Evolutionary conservation across 768 basidiomycete species (phyloP).

Genomic region (Asterophora parasitica): DNA sequence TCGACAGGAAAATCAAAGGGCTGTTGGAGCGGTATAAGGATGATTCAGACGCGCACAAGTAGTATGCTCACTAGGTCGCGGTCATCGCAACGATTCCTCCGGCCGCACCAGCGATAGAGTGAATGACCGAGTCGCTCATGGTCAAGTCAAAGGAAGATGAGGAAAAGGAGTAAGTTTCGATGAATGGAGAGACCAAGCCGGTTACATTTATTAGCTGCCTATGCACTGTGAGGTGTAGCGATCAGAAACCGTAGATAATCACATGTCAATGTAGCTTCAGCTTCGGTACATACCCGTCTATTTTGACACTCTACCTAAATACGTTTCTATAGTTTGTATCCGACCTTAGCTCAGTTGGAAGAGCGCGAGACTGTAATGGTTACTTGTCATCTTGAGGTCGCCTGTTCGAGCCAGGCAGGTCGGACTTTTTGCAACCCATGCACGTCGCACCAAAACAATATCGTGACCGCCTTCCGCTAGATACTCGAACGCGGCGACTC

Average conservation of each 20-base stretch:
- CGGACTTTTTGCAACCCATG: conserved; percentile 4
- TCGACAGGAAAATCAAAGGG: conserved; percentile 89
- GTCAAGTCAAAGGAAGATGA: not conserved
- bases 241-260: not conserved
- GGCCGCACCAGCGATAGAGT: conserved; percentile 83
- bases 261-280: not conserved
- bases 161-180: not conserved
- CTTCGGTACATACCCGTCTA: too few species aligned
- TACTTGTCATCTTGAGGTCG: conserved; percentile 9
- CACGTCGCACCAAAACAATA: too few species aligned
- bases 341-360: conserved; percentile 13
- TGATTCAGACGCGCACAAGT: conserved; percentile 1
- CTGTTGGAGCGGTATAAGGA: conserved; percentile 32
- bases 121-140: conserved; percentile 79
- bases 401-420: conserved; percentile 18
- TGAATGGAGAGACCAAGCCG: not conserved
- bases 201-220: too few species aligned
- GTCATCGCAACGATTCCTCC: conserved; percentile 91
- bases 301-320: too few species aligned
- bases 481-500: too few species aligned
- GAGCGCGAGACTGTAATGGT: conserved; percentile 13
- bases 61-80: conserved; percentile 67
- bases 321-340: too few species aligned
- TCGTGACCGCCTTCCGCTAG: too few species aligned
- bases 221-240: too few species aligned